Evolutionary conservation across 177 flowering plant genomes (phyloP).

Genomic region (Tripterygium wilfordii): DNA sequence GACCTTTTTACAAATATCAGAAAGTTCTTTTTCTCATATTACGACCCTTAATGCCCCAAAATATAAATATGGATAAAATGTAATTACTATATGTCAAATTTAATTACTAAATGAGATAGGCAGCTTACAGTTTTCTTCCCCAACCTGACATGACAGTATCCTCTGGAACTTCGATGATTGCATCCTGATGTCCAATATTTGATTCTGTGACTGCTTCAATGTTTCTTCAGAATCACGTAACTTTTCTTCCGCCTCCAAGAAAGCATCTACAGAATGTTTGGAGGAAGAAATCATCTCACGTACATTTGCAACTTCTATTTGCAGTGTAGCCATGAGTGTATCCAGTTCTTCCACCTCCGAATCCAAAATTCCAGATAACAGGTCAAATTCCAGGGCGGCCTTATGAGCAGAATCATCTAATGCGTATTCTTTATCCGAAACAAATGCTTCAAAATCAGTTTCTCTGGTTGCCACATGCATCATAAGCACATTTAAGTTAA

Average conservation of each 20-base stretch:
- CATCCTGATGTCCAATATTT: conserved; percentile 48
- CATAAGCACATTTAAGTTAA: conserved; percentile 26
- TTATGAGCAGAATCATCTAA: conserved; percentile 18
- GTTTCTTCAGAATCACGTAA: conserved; percentile 57
- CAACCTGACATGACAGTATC: conserved; percentile 22
- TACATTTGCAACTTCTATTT: conserved; percentile 36
- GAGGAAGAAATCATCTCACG: conserved; percentile 34
- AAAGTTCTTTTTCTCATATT: no score
- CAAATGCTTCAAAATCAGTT: conserved; percentile 59
- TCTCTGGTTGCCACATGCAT: conserved; percentile 66
- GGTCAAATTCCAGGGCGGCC: conserved; percentile 61
- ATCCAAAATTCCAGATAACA: conserved; percentile 57
- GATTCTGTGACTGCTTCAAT: conserved; percentile 58
- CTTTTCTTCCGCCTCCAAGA: conserved; percentile 39
- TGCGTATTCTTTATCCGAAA: conserved; percentile 20
- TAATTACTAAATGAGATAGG: neutral
- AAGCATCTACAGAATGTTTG: conserved; percentile 27
- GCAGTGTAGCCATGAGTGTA: conserved; percentile 33
- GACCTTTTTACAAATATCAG: no score
- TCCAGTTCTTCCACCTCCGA: conserved; percentile 65
- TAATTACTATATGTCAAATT: no score
- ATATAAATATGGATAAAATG: neutral
- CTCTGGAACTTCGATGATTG: conserved; percentile 56
- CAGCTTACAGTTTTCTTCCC: conserved; percentile 39
- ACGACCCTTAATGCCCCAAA: neutral